phyloP scores from a whole-genome alignment of 768 basidiomycete genomes.

The Termitomyces sp. region DNA sequence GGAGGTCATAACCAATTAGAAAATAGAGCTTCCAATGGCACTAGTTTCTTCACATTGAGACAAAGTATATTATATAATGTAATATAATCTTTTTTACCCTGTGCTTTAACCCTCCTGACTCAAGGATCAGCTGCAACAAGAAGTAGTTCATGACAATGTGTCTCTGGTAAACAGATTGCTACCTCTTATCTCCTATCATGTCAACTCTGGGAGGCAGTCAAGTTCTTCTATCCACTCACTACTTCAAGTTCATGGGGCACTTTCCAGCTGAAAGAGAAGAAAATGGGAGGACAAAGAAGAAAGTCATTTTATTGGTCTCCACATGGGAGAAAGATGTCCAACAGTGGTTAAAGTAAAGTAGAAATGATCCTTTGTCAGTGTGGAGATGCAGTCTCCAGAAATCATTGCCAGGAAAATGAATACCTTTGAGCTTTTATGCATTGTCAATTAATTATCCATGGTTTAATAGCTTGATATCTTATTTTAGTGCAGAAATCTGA shows the following conservation, averaged over 20 bases:
- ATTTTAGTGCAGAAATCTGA: background rate
- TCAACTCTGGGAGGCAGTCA: background rate
- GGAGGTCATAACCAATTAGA: background rate
- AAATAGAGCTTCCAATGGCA: background rate
- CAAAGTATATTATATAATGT: background rate
- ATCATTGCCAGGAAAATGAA: background rate
- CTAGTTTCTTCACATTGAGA: background rate
- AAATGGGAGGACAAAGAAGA: background rate
- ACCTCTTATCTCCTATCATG: background rate
- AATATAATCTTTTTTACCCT: background rate
- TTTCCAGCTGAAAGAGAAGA: background rate
- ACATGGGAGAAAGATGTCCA: background rate
- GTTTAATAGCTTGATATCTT: background rate
- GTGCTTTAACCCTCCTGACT: background rate
- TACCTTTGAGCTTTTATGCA: background rate
- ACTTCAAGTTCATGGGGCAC: too few species aligned
- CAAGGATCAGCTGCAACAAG: background rate
- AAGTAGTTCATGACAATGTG: background rate
- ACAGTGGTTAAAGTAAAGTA: background rate
- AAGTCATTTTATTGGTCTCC: background rate
- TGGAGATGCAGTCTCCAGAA: background rate
- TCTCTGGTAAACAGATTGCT: background rate
- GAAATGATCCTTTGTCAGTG: background rate
- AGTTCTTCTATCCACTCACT: background rate
- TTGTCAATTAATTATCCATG: background rate